phyloP scores from a whole-genome alignment of 176 grass and related monocot species.

The Puccinellia tenuiflora region DNA sequence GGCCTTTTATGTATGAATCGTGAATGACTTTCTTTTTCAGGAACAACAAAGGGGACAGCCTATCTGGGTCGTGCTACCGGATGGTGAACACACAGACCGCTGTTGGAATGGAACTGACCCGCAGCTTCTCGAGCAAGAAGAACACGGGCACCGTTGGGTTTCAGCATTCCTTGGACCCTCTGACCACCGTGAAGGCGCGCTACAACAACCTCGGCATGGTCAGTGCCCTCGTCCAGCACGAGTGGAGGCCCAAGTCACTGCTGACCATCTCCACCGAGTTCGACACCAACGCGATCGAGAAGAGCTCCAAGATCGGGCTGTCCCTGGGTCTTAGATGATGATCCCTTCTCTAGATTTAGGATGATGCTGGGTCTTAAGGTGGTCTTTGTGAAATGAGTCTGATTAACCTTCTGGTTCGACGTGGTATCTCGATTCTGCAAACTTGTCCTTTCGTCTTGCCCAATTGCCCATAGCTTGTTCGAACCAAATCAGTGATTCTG shows the following conservation, averaged over 20 bases:
- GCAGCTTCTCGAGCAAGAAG: conserved; percentile 49
- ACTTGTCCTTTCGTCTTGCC: not conserved
- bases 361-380: conserved; percentile 5
- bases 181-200: conserved; percentile 52
- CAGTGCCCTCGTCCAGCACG: conserved; percentile 65
- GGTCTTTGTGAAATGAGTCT: conserved; percentile 14
- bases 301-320: conserved; percentile 54
- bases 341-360: conserved; percentile 26
- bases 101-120: conserved; percentile 45
- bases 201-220: conserved; percentile 55
- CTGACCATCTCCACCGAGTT: conserved; percentile 57
- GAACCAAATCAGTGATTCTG: not conserved
- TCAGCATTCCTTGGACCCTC: conserved; percentile 43
- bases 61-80: conserved; percentile 46
- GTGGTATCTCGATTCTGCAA: conserved; percentile 1
- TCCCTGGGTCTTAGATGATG: conserved; percentile 43
- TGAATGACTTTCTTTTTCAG: conserved; percentile 20
- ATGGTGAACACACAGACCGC: conserved; percentile 28
- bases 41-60: conserved; percentile 63
- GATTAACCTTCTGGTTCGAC: not conserved
- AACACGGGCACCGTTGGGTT: conserved; percentile 42
- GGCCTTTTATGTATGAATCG: not conserved
- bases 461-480: not conserved
- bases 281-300: conserved; percentile 32
- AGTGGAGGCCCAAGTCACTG: conserved; percentile 49